Base-by-base conservation (phyloP, 129 eudicot genomes). In the Tagetes erecta region DNA sequence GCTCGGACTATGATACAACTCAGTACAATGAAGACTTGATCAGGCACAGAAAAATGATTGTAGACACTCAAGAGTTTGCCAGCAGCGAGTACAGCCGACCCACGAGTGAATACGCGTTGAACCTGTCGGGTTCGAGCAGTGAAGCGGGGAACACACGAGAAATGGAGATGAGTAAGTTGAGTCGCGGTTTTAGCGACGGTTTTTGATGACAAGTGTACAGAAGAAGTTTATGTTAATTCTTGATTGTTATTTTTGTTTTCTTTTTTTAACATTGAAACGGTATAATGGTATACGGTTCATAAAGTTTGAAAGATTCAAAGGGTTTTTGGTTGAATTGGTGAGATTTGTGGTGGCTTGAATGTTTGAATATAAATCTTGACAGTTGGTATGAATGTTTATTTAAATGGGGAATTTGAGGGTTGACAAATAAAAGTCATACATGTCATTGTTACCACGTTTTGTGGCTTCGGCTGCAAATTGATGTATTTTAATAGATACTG, bases 21-120 rank as follows among this genome's bases (percentile, higher is more conserved):
- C 96, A 89, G 72, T 84, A 92, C 80, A 92, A 89, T n/a, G 89
- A 87, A 77, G 96, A 90, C 80, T 81, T 93, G 92, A 76, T 80
- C 56, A 87, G 86, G 73, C 86, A 87, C 80, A 56, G 95, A 67
- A 86, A 86, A 81, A 87, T 89, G 96, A 95, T 96, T 51, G 78
- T 90, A 2, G 85, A 64, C 10, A 92, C 90, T 77, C 91, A 84
- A 76, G 92, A 89, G 31, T 89, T 87, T 9, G 81, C 83, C 2
- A 92, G 92, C 78, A 90, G 87, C 9, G 96, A 82, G 72, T 82
- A 81, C 64, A 90, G 96, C 77, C 87, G 84, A 14, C 91, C 94
- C 2, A 92, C 98, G 8, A 89, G 96, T 42, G 96, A 92, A 67
- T 92, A 87, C n/a, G 98, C 92, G 60, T 42, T 92, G 47, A 67